Base-by-base conservation (phyloP, 2,329 filamentous ascomycete genomes). In the Arthrinium puccinioides region DNA sequence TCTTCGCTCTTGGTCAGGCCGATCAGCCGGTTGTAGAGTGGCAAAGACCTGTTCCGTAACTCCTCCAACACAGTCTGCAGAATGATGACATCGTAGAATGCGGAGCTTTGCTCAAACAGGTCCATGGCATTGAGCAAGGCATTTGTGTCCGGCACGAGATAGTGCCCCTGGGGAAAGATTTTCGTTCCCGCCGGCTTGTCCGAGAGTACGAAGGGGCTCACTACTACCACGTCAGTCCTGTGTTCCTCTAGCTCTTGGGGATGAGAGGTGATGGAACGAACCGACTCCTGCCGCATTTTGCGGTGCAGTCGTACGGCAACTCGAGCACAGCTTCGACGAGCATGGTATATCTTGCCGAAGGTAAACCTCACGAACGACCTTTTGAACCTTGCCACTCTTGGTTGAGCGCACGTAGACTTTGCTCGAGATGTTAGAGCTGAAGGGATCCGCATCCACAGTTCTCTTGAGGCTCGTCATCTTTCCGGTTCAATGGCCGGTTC, bases 341-440 rank as follows among this genome's bases (percentile, higher is more conserved):
- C 92, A 98, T 34, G 92, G 90, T 55, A 98, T 97, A 60, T 98
- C 92, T 65, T 90, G 86, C 61, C 92, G 80, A 44, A 98, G 73
- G 63, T 98, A 98, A 45, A 97, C 75, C 69, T 98, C 92, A 54
- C 89, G 81, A 48, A 98, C 92, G 55, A 98, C 94, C 72, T 98
- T 98, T 63, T 97, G 92, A 42, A 97, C 90, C 68, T 96, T 96
- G 62, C 92, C 92, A 62, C 81, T 92, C 63, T 87, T 89, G 32
- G 90, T 94, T 19, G 92, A 96, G 43, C 92, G 79, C 46, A 98
- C 86, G 57, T 94, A 98, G 52, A 94, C 80, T 67, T 97, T 98
- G 75, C 84, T 96, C 21, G 88, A 90, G 47, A 97, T 83, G 56
- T 84, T 94, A 32, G 82, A 70, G 21, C 80, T 73, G 42, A 69